A percentile compares a stretch with the other conserved stretches of the same genome.
Evolutionary conservation across 495 filamentous ascomycete species (phyloP).

Genomic region (Lasiosphaeria miniovina): DNA sequence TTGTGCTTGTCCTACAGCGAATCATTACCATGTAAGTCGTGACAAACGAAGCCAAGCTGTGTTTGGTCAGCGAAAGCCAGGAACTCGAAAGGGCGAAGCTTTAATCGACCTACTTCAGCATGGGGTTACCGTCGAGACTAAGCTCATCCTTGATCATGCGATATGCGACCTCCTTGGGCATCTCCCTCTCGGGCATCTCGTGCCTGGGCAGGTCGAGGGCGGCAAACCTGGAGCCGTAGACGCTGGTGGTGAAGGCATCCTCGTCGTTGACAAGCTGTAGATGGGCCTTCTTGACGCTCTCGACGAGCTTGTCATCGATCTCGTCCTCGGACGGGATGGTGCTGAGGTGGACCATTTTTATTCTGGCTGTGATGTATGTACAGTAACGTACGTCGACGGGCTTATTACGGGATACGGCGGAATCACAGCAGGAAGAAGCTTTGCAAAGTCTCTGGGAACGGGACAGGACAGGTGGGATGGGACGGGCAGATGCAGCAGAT

Average conservation of each 20-base stretch:
- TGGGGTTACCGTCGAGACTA: conserved; percentile 83
- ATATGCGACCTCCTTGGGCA: conserved; percentile 87
- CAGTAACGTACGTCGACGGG: no score
- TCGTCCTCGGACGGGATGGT: conserved; percentile 52
- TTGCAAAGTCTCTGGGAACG: no score
- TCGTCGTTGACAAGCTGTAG: conserved; percentile 49
- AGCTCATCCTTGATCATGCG: conserved; percentile 94
- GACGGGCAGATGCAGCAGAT: no score
- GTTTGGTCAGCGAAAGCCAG: conserved; percentile 7
- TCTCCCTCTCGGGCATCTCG: conserved; percentile 87
- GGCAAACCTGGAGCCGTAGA: conserved; percentile 83
- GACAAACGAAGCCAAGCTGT: conserved; percentile 72
- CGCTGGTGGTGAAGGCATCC: conserved; percentile 66
- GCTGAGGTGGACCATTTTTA: conserved; percentile 66
- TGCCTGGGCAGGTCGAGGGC: conserved; percentile 71
- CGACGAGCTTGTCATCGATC: conserved; percentile 34
- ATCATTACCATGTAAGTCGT: conserved; percentile 76
- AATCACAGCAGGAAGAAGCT: no score
- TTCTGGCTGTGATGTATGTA: no score
- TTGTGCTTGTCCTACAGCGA: background rate
- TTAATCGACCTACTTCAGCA: conserved; percentile 64
- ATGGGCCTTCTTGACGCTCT: conserved; percentile 46
- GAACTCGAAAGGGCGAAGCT: background rate
- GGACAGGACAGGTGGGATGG: no score
- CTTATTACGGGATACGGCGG: no score